A percentile compares a stretch with the other conserved stretches of the same genome.
phyloP scores from a whole-genome alignment of 2,329 filamentous ascomycete genomes.

The Cercospora zeina region DNA sequence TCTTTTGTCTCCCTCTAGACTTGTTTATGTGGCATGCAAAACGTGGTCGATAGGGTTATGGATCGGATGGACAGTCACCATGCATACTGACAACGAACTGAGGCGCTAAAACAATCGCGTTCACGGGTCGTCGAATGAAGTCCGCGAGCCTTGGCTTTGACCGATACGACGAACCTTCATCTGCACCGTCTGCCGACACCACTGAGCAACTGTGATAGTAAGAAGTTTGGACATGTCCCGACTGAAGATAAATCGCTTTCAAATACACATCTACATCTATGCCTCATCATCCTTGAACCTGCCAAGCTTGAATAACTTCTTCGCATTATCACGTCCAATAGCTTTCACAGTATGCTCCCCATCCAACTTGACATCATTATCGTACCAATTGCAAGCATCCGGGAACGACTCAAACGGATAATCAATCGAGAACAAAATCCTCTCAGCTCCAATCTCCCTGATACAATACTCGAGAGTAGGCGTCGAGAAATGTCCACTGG shows the following conservation, averaged over 20 bases:
- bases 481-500: slow-evolving; percentile 58
- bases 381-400: slow-evolving; percentile 37
- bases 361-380: slow-evolving; percentile 30
- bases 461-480: slow-evolving; percentile 54
- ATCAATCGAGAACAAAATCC: slow-evolving; percentile 38
- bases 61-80: not conserved
- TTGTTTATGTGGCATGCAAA: not conserved
- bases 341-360: slow-evolving; percentile 27
- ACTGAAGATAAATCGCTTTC: not conserved
- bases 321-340: slow-evolving; percentile 39
- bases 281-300: slow-evolving; percentile 30
- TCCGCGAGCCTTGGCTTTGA: not conserved
- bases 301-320: slow-evolving; percentile 35
- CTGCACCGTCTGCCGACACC: not conserved
- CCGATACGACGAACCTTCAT: not conserved
- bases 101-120: not conserved
- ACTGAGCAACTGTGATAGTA: not conserved
- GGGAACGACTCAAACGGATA: slow-evolving; percentile 38
- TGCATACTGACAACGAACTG: not conserved
- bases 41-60: not conserved
- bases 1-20: no score
- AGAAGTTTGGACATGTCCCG: not conserved
- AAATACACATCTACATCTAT: slow-evolving; percentile 1
- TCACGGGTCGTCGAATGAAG: not conserved
- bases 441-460: slow-evolving; percentile 47